Evolutionary conservation across 768 basidiomycete species (phyloP).

Genomic region (Amanita pseudoporphyria): DNA sequence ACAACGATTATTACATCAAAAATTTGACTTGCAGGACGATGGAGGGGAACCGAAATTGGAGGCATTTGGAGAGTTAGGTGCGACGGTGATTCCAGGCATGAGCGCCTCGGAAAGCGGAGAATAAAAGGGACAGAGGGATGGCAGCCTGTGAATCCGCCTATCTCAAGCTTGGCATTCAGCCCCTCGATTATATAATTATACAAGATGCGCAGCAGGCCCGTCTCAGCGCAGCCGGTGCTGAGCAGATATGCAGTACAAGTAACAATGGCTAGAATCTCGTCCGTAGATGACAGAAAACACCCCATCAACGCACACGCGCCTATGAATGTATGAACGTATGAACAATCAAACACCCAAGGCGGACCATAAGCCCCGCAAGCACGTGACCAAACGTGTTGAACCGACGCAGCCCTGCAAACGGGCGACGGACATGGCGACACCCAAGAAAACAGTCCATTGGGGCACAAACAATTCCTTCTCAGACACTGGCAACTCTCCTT

Average conservation of each 20-base stretch:
- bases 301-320: neutral
- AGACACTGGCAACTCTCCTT: conserved; percentile 30
- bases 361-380: conserved; percentile 10
- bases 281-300: neutral
- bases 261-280: neutral
- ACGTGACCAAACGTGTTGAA: conserved; percentile 18
- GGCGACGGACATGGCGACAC: conserved; percentile 20
- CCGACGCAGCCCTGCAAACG: neutral
- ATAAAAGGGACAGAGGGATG: conserved; percentile 1
- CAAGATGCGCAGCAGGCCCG: neutral
- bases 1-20: neutral
- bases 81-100: conserved; percentile 13
- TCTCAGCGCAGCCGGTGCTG: neutral
- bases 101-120: neutral
- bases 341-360: too few species aligned
- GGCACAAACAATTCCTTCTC: conserved; percentile 35
- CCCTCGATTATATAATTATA: conserved; percentile 1
- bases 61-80: conserved; percentile 6
- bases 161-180: neutral
- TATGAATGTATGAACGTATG: too few species aligned
- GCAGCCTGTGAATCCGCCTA: conserved; percentile 7
- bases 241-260: neutral
- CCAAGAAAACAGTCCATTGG: conserved; percentile 46
- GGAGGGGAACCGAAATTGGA: conserved; percentile 2
- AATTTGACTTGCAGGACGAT: conserved; percentile 8